Evolutionary conservation across 306 rosid genomes (phyloP), one percentile per base, ranked within the genome.

Genomic region (Phaseolus lunatus): DNA sequence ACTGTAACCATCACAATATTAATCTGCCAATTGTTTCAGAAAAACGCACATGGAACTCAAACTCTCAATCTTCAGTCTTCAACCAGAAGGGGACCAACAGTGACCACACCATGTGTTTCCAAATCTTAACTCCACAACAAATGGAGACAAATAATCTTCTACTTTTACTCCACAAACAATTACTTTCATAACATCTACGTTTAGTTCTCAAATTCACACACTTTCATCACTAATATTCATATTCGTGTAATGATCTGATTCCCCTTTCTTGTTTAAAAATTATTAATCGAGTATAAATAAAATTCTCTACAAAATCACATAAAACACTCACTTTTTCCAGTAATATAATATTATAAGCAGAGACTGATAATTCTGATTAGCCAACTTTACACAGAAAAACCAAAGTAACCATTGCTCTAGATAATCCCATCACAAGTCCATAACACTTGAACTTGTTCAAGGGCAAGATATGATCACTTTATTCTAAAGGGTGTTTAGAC

Each of bases 381-480:
- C 75, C 43, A 67, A 74, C 41, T 62, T 53, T 9, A 50, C 66
- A 69, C 84, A 69, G 0, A 33, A 48, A 68, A 16, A 67, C 20
- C 1, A 63, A 49, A 78, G 82, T 61, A 68, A 63, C 71, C 87
- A 77, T 74, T 44, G n/a, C 82, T 43, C 82, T 43, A 19, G 1
- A 45, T 0, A 43, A 53, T 54, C 61, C 77, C 49, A 35, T 7
- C 22, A 43, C 85, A 75, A 79, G 75, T 72, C 86, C 83, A 57
- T 3, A 73, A 39, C 61, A 47, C 2, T 2, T 2, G 54, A 79
- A 75, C 29, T 23, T 23, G 80, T 52, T 3, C 23, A 33, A 43
- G 43, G 67, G 3, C 2, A 23, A 26, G 59, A 77, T 85, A 82
- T 29, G 82, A 24, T 67, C 18, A 24, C 90, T 79, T 86, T 90